Percentiles rank a stretch among this genome's conserved stretches.
Conservation (phyloP, 768 basidiomycete species). For the button mushroom (Agaricus bisporus) region DNA sequence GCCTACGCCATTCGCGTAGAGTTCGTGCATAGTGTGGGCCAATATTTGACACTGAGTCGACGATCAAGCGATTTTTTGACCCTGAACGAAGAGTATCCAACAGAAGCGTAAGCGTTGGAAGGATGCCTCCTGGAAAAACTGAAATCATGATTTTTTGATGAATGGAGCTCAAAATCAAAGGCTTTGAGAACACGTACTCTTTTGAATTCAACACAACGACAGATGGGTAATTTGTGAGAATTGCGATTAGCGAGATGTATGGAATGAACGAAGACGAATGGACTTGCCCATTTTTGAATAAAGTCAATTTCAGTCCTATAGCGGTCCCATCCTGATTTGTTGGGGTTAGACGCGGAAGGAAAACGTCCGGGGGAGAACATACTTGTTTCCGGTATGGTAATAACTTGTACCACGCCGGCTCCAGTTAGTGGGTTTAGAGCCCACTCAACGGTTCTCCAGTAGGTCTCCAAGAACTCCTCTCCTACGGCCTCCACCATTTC, state of each 20-base stretch:
- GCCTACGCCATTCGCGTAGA: conserved; percentile 65
- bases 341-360: not conserved
- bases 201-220: not conserved
- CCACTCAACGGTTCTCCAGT: conserved; percentile 62
- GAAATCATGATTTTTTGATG: conserved; percentile 4
- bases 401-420: conserved; percentile 68
- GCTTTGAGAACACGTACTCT: not conserved
- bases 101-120: conserved; percentile 59
- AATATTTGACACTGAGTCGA: conserved; percentile 66
- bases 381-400: conserved; percentile 71
- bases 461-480: conserved; percentile 54
- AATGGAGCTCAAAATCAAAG: not conserved
- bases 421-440: conserved; percentile 53
- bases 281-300: conserved; percentile 68
- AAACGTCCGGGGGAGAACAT: conserved; percentile 18
- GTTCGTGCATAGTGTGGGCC: conserved; percentile 78
- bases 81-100: conserved; percentile 39
- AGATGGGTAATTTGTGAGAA: not conserved
- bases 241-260: not conserved
- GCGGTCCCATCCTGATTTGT: conserved; percentile 40
- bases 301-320: conserved; percentile 63
- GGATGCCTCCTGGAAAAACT: conserved; percentile 70
- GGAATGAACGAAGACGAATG: not conserved
- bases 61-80: conserved; percentile 46
- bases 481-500: conserved; percentile 81